These are phyloP conservation scores for Seiridium unicorne DNA, from an alignment of 2,329 filamentous ascomycete species.

Conservation along the genomic window DNA sequence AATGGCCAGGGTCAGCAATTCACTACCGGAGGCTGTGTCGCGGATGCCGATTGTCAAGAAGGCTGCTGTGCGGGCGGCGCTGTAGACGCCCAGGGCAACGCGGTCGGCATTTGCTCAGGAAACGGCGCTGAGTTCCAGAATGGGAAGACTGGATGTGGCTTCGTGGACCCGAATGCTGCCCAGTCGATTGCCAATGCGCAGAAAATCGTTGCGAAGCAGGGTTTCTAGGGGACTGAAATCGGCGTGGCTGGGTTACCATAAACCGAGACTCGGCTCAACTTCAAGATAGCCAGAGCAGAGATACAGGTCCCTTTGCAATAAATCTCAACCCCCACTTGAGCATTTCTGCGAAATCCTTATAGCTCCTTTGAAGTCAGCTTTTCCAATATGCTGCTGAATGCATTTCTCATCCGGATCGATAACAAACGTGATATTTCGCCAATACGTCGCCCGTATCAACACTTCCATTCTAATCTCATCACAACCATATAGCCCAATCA, in stretches of 20 bases:
- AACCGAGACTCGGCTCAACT: too few relatives aligned
- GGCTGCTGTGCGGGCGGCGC: conserved; percentile 23
- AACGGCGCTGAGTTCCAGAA: conserved; percentile 32
- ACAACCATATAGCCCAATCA: too few relatives aligned
- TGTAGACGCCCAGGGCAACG: conserved; percentile 19
- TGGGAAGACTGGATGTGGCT: conserved; percentile 35
- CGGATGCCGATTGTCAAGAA: conserved; percentile 31
- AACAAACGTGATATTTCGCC: too few relatives aligned
- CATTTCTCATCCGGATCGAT: too few relatives aligned
- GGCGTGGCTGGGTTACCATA: neutral
- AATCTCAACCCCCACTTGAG: too few relatives aligned
- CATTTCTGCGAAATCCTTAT: too few relatives aligned
- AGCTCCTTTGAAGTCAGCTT: too few relatives aligned
- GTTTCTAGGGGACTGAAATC: conserved; percentile 23
- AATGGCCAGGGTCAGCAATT: conserved; percentile 27
- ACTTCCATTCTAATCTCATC: too few relatives aligned
- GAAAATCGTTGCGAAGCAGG: conserved; percentile 31
- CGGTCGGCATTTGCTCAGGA: conserved; percentile 32
- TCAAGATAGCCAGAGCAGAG: too few relatives aligned
- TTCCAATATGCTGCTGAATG: too few relatives aligned
- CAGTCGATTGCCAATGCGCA: conserved; percentile 26
- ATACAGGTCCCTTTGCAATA: too few relatives aligned
- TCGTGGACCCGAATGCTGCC: conserved; percentile 31
- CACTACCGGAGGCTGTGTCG: conserved; percentile 34
- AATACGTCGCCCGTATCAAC: too few relatives aligned